Evolutionary conservation across 2,329 filamentous ascomycete genomes (phyloP), one percentile per base, ranked within the genome.

Genomic region (Colletotrichum cuscutae): DNA sequence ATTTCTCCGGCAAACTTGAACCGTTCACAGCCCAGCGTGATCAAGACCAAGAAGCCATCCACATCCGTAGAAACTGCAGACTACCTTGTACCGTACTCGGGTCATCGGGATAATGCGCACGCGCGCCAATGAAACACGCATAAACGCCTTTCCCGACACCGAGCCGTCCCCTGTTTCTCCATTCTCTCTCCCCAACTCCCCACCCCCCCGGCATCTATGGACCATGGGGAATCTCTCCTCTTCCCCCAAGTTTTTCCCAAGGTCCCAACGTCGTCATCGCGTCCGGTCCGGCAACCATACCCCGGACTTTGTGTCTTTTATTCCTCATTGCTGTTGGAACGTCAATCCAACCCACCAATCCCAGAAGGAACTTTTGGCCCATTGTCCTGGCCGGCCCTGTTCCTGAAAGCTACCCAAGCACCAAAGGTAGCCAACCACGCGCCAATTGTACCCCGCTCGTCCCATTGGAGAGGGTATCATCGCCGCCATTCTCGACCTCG

Each of bases 401-500:
- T 70, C 71, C 66, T 70, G 71, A 61, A 22, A 57, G 54, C 28
- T 67, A 42, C 37, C 37, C 37, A 42, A 42, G 37, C 37, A 42
- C 6, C 13, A 15, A 42, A 42, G 6, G 37, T 15, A 65, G 28
- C 67, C 56, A 56, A 56, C 46, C 46, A 57, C 63, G 35, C 56
- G 12, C 37, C 71, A 61, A 65, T 60, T 61, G 71, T 49, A 37
- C 65, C 60, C 71, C 49, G 61, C 71, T 71, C 49, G 46, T 46
- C 53, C 26, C 60, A 57, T 65, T 61, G 66, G 56, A 70, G 70
- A 72, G 70, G 65, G 70, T 72, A 53, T 70, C 70, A 69, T 72
- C 59, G 59, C 13, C 42, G 30, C 59, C 59, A 30, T 58, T 58
- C 8, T 62, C 42, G 52, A 42, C 49, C 52, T 72, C 65, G 22